Conservation (phyloP, 2,329 filamentous ascomycete species). For the Botrytis fragariae region DNA sequence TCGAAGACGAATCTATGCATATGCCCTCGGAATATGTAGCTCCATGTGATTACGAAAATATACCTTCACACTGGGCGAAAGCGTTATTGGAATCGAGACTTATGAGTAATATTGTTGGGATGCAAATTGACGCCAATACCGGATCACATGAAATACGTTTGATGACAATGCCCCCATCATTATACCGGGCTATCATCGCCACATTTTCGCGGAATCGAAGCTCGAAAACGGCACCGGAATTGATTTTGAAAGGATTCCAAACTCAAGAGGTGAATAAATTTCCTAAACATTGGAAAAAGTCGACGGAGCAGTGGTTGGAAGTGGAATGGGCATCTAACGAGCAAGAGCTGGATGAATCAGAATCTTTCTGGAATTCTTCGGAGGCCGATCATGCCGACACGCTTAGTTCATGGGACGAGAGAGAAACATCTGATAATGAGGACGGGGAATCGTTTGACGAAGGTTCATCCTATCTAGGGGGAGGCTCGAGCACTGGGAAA, state of each 20-base stretch:
- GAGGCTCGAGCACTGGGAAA: background rate
- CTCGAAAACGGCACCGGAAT: background rate
- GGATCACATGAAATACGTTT: slow-evolving; percentile 6
- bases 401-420: slow-evolving; percentile 11
- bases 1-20: slow-evolving; percentile 11
- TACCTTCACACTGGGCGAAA: slow-evolving; percentile 15
- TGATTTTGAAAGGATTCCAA: slow-evolving; percentile 13
- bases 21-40: slow-evolving; percentile 7
- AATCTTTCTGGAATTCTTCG: slow-evolving; percentile 17
- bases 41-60: slow-evolving; percentile 14
- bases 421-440: slow-evolving; percentile 9
- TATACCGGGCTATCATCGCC: slow-evolving; percentile 8
- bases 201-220: slow-evolving; percentile 10
- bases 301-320: slow-evolving; percentile 14
- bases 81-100: slow-evolving; percentile 5
- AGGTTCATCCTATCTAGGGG: background rate
- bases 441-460: slow-evolving; percentile 6
- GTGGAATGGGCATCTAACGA: slow-evolving; percentile 11
- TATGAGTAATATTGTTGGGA: slow-evolving; percentile 3
- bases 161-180: slow-evolving; percentile 10
- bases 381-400: background rate
- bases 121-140: slow-evolving; percentile 15
- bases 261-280: slow-evolving; percentile 12
- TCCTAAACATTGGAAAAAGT: slow-evolving; percentile 2
- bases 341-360: slow-evolving; percentile 15